Percentiles rank a stretch among this genome's conserved stretches.
Evolutionary conservation across 139 green algal species (phyloP).

Genomic region (Micractinium conductrix): DNA sequence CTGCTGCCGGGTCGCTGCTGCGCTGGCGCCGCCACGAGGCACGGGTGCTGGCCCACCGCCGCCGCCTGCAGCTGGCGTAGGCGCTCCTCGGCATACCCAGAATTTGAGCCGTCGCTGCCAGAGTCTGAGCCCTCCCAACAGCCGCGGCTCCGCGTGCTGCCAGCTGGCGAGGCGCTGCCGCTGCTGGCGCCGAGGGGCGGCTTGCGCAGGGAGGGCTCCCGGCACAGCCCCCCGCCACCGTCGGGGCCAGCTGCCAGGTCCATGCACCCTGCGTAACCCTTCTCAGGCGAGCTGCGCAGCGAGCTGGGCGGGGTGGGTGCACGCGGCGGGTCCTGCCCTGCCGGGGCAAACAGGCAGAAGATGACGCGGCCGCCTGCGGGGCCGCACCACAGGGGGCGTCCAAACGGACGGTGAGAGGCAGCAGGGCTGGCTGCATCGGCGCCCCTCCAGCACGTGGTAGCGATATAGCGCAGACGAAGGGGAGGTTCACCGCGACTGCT

Average conservation of each 20-base stretch:
- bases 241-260: neutral
- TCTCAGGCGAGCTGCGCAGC: slow-evolving; percentile 13
- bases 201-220: neutral
- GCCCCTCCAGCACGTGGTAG: too few relatives aligned
- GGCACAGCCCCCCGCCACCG: neutral
- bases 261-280: neutral
- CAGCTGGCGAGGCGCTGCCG: neutral
- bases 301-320: slow-evolving; percentile 20
- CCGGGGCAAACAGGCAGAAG: slow-evolving; percentile 77
- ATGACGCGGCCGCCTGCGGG: slow-evolving; percentile 69
- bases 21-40: neutral
- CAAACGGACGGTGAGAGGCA: neutral
- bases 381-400: neutral
- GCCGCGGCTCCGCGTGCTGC: too few relatives aligned
- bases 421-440: neutral
- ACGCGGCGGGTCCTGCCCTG: neutral
- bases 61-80: neutral
- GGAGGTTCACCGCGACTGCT: too few relatives aligned
- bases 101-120: neutral
- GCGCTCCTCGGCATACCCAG: neutral
- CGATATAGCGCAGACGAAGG: too few relatives aligned
- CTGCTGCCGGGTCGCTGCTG: neutral
- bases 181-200: neutral
- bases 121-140: neutral
- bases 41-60: too few relatives aligned